Percentiles rank a stretch among this genome's conserved stretches.
Conservation (phyloP, 352 stramenopile species). For the Pythium phragmitis region DNA sequence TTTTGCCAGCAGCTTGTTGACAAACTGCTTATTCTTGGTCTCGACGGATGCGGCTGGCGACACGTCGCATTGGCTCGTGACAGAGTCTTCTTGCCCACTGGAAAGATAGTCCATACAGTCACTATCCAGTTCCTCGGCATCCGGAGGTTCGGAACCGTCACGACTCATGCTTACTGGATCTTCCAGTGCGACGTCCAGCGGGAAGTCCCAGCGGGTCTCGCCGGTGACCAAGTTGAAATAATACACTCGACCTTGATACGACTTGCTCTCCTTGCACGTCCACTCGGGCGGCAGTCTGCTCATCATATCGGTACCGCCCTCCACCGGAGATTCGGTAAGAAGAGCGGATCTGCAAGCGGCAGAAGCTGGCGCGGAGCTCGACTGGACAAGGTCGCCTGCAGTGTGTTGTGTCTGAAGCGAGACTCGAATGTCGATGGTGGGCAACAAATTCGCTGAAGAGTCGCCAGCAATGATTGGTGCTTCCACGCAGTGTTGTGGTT, state of each 20-base stretch:
- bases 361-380: not conserved
- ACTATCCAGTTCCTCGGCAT: no score
- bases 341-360: not conserved
- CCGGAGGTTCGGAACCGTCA: no score
- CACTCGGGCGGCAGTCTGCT: conserved; percentile 33
- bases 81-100: no score
- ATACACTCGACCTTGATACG: conserved; percentile 49
- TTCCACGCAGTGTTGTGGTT: not conserved
- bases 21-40: not conserved
- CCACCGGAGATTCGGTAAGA: not conserved
- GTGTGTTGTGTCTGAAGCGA: not conserved
- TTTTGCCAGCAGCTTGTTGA: conserved; percentile 1
- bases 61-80: not conserved
- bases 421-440: not conserved
- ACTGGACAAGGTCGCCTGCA: not conserved
- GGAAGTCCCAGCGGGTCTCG: conserved; percentile 66
- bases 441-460: not conserved
- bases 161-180: not conserved
- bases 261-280: conserved; percentile 64
- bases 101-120: no score
- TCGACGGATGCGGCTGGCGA: not conserved
- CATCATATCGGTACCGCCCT: not conserved
- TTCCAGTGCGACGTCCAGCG: conserved; percentile 17
- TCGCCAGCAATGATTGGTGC: not conserved
- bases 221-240: conserved; percentile 68